phyloP scores from a whole-genome alignment of 768 basidiomycete species.

The Tephrocybe rancida region DNA sequence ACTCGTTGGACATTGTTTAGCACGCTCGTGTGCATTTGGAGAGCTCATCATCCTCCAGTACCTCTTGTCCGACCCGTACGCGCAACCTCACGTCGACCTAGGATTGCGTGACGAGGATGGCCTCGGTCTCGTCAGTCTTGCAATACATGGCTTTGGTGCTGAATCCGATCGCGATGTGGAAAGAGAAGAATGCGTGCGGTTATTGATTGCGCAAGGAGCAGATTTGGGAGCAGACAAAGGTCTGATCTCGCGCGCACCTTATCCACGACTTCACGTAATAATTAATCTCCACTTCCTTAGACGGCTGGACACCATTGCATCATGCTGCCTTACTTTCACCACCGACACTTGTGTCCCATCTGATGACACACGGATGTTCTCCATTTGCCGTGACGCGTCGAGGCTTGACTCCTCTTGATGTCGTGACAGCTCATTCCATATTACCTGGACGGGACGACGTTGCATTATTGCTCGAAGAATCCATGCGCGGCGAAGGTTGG shows the following conservation, averaged over 20 bases:
- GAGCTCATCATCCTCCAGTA: conserved; percentile 74
- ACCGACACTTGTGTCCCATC: conserved; percentile 87
- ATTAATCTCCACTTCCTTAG: conserved; percentile 39
- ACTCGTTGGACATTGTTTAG: conserved; percentile 74
- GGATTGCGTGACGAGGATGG: conserved; percentile 83
- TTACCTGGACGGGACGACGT: conserved; percentile 86
- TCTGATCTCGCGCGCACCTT: conserved; percentile 29
- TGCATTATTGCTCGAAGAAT: conserved; percentile 83
- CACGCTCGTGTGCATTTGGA: conserved; percentile 77
- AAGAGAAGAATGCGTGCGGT: conserved; percentile 85
- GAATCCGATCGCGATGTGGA: conserved; percentile 86
- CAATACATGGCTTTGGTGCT: conserved; percentile 81
- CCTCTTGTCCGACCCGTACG: conserved; percentile 67
- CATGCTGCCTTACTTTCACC: conserved; percentile 89
- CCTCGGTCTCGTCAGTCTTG: conserved; percentile 72
- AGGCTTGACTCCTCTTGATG: conserved; percentile 85
- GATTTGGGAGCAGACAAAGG: conserved; percentile 69
- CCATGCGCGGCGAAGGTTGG: conserved; percentile 87
- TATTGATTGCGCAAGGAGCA: conserved; percentile 79
- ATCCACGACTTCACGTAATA: conserved; percentile 6
- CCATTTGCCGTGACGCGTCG: conserved; percentile 76
- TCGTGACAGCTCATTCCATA: conserved; percentile 82
- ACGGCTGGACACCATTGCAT: conserved; percentile 94
- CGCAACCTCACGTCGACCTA: conserved; percentile 70
- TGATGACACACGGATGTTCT: conserved; percentile 92